Evolutionary conservation across 2,329 filamentous ascomycete species (phyloP).

Genomic region (Phaeosphaeria sp.): DNA sequence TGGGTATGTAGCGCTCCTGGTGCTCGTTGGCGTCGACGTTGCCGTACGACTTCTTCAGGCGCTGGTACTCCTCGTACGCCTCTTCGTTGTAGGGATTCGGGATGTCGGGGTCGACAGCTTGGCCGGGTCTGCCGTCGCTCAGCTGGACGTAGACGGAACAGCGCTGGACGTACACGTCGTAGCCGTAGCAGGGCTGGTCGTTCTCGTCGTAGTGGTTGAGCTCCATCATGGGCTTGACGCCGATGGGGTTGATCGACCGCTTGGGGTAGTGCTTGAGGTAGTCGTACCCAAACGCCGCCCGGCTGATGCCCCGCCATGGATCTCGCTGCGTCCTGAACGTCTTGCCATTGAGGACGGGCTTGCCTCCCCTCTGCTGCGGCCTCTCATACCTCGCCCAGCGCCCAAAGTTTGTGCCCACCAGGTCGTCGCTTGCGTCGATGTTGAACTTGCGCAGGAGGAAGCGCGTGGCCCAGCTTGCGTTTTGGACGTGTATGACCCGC

Average conservation of each 20-base stretch:
- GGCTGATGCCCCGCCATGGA: slow-evolving; percentile 59
- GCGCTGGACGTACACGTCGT: slow-evolving; percentile 59
- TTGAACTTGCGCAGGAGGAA: slow-evolving; percentile 61
- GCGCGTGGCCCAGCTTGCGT: slow-evolving; percentile 58
- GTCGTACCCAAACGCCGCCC: slow-evolving; percentile 60
- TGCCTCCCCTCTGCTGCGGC: slow-evolving; percentile 57
- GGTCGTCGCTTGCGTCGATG: slow-evolving; percentile 56
- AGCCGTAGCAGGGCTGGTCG: slow-evolving; percentile 54
- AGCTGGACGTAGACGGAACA: slow-evolving; percentile 60
- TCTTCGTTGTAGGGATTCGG: slow-evolving; percentile 55
- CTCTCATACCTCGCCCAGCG: slow-evolving; percentile 58
- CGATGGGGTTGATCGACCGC: slow-evolving; percentile 24
- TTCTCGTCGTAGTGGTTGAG: slow-evolving; percentile 57
- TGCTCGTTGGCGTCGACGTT: slow-evolving; percentile 36
- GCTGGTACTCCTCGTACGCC: slow-evolving; percentile 42
- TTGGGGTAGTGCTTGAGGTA: slow-evolving; percentile 57
- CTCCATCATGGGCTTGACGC: slow-evolving; percentile 55
- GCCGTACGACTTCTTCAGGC: slow-evolving; percentile 38
- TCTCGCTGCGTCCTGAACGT: slow-evolving; percentile 59
- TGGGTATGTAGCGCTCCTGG: slow-evolving; percentile 49
- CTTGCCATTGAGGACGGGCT: slow-evolving; percentile 59
- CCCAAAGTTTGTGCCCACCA: slow-evolving; percentile 58
- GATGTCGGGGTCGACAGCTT: slow-evolving; percentile 51
- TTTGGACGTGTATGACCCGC: slow-evolving; percentile 59
- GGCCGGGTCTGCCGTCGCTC: slow-evolving; percentile 50